Evolutionary conservation across 768 basidiomycete species (phyloP), one percentile per base, ranked within the genome.

Genomic region (Lepiota subincarnata): DNA sequence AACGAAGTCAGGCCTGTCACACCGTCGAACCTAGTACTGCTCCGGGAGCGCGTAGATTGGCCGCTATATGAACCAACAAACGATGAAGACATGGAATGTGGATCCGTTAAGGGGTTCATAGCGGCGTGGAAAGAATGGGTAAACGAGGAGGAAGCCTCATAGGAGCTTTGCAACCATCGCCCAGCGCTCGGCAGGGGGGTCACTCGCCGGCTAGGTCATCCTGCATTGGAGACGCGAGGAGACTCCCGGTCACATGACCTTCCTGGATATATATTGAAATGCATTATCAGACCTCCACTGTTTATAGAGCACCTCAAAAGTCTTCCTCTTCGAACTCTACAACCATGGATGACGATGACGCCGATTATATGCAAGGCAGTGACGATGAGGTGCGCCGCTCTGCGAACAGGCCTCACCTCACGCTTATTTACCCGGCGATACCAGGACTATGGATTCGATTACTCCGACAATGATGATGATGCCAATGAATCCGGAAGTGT

Each of bases 371-470:
- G 89, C 88, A 90, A 70, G 89, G 86, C 47, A 86, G 83, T 64
- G 88, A 92, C 54, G 89, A 89, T 56, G 90, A 92, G 78, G 89
- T 89, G 62, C 38, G 65, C 61, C 58, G 42, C 38, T 35, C 28
- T 57, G 50, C 46, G 22, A 40, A 34, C 18, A n/a, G 20, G 36
- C 5, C 24, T 24, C 24, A 5, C 24, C 54, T 19, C 11, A 36
- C n/a, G n/a, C 35, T 49, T 42, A 48, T 53, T 34, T 56, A 24
- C 24, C 44, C 50, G 42, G 59, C 37, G 34, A 41, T 24, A 37
- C 53, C 64, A 94, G 92, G 92, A 93, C 64, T 97, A 97, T 70
- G 92, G 83, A 60, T 98, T 98, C 68, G 92, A 94, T 70, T 99
- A 98, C 70, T 95, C 94, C 39, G 95, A 93, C 69, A 87, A 82